A percentile compares a stretch with the other conserved stretches of the same genome.
These are phyloP conservation scores for Cystoderma amianthinum DNA, from an alignment of 768 basidiomycete genomes.

Conservation along the genomic window DNA sequence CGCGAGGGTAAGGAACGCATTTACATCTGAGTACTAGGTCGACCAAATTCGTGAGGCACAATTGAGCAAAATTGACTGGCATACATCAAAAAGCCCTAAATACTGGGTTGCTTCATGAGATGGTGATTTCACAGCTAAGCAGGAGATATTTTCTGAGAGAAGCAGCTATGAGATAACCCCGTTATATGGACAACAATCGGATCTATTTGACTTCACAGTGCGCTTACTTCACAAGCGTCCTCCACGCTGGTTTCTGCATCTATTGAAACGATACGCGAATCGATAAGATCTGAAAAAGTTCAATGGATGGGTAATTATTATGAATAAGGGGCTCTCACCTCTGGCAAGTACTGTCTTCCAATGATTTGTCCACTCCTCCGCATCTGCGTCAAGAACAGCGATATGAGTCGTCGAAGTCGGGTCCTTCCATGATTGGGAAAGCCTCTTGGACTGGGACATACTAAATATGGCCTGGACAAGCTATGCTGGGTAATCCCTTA, in stretches of 20 bases:
- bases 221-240: constrained; percentile 70
- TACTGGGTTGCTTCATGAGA: constrained; percentile 16
- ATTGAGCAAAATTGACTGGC: constrained; percentile 12
- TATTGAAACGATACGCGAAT: constrained; percentile 57
- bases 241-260: constrained; percentile 73
- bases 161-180: constrained; percentile 35
- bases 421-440: constrained; percentile 31
- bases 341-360: constrained; percentile 53
- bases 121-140: constrained; percentile 52
- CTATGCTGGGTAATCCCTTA: neutral
- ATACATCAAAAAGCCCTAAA: constrained; percentile 71
- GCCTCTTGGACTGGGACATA: constrained; percentile 28
- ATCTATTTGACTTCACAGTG: neutral
- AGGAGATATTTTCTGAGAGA: constrained; percentile 53
- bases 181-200: neutral
- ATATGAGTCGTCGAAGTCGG: constrained; percentile 12
- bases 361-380: constrained; percentile 43
- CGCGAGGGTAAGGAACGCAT: constrained; percentile 81
- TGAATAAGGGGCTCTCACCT: constrained; percentile 32
- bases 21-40: constrained; percentile 81
- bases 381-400: constrained; percentile 21
- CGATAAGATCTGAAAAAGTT: too few species aligned
- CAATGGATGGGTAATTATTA: constrained; percentile 22
- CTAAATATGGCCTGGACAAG: constrained; percentile 1
- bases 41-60: too few species aligned